Percentiles rank a stretch among this genome's conserved stretches.
These are phyloP conservation scores for Thraustochytrium striatum DNA, from an alignment of 352 stramenopile species.

Conservation along the genomic window DNA sequence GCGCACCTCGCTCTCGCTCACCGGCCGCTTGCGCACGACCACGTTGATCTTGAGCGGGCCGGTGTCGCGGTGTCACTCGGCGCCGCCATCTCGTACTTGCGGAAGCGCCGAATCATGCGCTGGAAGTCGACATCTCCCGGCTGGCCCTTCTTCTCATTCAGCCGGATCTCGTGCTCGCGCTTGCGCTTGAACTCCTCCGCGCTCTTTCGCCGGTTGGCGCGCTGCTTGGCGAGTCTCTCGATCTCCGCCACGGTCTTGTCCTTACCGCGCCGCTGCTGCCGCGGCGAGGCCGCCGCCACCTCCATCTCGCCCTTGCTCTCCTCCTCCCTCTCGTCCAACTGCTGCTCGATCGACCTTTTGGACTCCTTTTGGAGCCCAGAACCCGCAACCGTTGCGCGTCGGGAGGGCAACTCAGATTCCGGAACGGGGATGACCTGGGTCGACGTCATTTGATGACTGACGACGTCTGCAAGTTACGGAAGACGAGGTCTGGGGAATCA, in stretches of 20 bases:
- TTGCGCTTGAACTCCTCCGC: slow-evolving; percentile 78
- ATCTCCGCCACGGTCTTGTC: slow-evolving; percentile 46
- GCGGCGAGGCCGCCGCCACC: not conserved
- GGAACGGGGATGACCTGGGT: too few relatives aligned
- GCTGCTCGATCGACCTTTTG: too few relatives aligned
- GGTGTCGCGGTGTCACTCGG: not conserved
- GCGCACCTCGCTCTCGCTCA: slow-evolving; percentile 75
- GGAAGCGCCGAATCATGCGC: slow-evolving; percentile 77
- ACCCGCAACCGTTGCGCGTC: too few relatives aligned
- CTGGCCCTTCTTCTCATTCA: slow-evolving; percentile 71
- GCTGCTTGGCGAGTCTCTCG: slow-evolving; percentile 68
- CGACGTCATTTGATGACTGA: too few relatives aligned
- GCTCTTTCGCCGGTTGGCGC: slow-evolving; percentile 70
- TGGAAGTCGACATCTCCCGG: slow-evolving; percentile 83
- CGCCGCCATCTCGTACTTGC: slow-evolving; percentile 27
- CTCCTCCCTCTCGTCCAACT: too few relatives aligned
- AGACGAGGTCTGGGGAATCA: too few relatives aligned
- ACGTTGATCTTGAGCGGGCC: slow-evolving; percentile 79
- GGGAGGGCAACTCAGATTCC: too few relatives aligned
- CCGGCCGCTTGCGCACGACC: slow-evolving; percentile 88
- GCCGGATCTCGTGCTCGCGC: slow-evolving; percentile 69
- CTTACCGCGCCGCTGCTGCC: not conserved
- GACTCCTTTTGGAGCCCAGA: too few relatives aligned
- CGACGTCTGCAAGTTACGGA: too few relatives aligned
- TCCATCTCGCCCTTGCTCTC: too few relatives aligned